Evolutionary conservation across 805 yeast genomes (phyloP), one percentile per base, ranked within the genome.

Genomic region (Suhomyces xylopsoci): DNA sequence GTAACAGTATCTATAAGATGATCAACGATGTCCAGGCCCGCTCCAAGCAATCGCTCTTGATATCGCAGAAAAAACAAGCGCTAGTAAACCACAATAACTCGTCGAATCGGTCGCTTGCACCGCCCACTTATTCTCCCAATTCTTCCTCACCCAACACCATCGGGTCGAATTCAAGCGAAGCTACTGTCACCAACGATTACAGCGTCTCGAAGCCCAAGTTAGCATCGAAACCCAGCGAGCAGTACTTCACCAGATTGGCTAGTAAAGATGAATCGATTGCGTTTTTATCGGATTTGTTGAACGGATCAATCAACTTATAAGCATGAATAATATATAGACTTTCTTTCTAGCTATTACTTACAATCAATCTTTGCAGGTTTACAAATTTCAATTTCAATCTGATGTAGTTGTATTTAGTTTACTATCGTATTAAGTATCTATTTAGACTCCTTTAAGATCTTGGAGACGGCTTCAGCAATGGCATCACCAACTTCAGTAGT

Each of bases 401-500:
- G n/a, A n/a, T n/a, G n/a, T n/a, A n/a, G n/a, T n/a, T n/a, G n/a
- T n/a, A n/a, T 20, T 20, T 20, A 20, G 22, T 20, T 20, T 20
- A 20, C 5, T 20, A 20, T 20, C 22, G 22, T 24, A 24, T 15
- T 38, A 38, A n/a, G 17, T 32, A 14, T 32, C 15, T 43, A 38
- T 41, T 56, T 55, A 22, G 62, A 53, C 17, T 46, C 56, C 49
- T 57, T 66, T 57, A 87, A 76, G 57, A 84, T 73, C 61, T 77
- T 75, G 62, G 79, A 75, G 52, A 90, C 90, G 51, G 87, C 88
- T 32, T 74, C 80, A 44, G 88, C 96, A 65, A 94, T 78, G 43
- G 97, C 97, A 68, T 91, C 96, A 66, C 98, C 98, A 53, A 94
- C 97, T 71, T 93, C 97, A 41, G 79, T 69, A 48, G 99, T 94